These are phyloP conservation scores for Pestalotiopsis sp. DNA, from an alignment of 2,329 filamentous ascomycete species.

Conservation along the genomic window DNA sequence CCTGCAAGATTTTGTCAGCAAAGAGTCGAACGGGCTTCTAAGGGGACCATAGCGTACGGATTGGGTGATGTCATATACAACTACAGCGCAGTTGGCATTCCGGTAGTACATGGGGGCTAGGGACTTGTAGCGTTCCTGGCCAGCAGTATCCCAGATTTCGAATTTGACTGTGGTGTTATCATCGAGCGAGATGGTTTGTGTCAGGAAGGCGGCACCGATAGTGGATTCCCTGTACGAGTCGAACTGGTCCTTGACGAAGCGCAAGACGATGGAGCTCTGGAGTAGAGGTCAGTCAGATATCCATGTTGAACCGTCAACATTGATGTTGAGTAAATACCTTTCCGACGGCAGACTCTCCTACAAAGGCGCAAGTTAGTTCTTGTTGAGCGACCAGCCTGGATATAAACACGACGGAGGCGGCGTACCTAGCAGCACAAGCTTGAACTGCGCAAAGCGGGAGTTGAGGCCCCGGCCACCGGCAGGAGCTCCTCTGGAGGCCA, in stretches of 20 bases:
- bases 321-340: slow-evolving; percentile 65
- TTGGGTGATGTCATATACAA: slow-evolving; percentile 99
- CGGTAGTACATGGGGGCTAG: slow-evolving; percentile 99
- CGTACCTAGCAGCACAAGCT: slow-evolving; percentile 94
- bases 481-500: slow-evolving; percentile 80
- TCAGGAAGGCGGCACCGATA: slow-evolving; percentile 97
- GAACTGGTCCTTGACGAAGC: slow-evolving; percentile 99
- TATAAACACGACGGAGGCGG: slow-evolving; percentile 13
- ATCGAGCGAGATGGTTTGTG: slow-evolving; percentile 97
- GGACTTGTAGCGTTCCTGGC: slow-evolving; percentile 98
- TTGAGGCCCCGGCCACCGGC: slow-evolving; percentile 65
- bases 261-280: slow-evolving; percentile 93
- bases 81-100: slow-evolving; percentile 98
- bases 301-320: background rate
- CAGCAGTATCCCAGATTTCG: slow-evolving; percentile 99
- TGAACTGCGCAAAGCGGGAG: slow-evolving; percentile 97
- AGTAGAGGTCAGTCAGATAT: slow-evolving; percentile 1
- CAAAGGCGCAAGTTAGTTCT: slow-evolving; percentile 38
- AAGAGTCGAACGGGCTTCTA: background rate
- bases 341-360: slow-evolving; percentile 98
- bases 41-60: slow-evolving; percentile 66
- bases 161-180: slow-evolving; percentile 99
- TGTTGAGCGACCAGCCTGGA: background rate
- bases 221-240: slow-evolving; percentile 96
- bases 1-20: slow-evolving; percentile 50